phyloP scores from a whole-genome alignment of 2,329 filamentous ascomycete species.

The Rhinocladiella similis region DNA sequence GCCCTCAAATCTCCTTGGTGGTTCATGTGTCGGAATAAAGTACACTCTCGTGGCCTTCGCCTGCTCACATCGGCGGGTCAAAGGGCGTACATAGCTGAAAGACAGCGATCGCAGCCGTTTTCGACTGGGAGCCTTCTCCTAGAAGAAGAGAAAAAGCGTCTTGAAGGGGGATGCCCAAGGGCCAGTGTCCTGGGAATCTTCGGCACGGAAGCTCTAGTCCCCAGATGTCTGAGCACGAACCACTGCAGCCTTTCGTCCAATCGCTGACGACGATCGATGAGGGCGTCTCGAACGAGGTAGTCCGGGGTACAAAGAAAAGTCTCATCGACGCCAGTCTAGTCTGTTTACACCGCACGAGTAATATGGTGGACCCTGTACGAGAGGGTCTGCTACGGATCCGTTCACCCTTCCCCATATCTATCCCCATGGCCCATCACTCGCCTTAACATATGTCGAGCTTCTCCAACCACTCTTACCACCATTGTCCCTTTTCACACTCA shows the following conservation, averaged over 20 bases:
- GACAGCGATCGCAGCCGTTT: too few relatives aligned
- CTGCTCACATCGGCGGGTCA: not conserved
- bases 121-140: too few relatives aligned
- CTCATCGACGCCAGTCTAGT: not conserved
- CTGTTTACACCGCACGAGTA: not conserved
- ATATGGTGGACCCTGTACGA: too few relatives aligned
- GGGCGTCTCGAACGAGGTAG: slow-evolving; percentile 8
- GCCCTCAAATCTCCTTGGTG: not conserved
- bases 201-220: not conserved
- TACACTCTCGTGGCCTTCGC: not conserved
- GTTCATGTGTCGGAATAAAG: slow-evolving; percentile 7
- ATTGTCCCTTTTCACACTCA: not conserved
- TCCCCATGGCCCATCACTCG: slow-evolving; percentile 7
- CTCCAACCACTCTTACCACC: too few relatives aligned
- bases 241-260: slow-evolving; percentile 5
- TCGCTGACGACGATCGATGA: slow-evolving; percentile 1
- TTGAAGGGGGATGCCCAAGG: not conserved
- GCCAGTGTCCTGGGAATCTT: not conserved
- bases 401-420: slow-evolving; percentile 20
- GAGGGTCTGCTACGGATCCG: slow-evolving; percentile 13
- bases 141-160: not conserved
- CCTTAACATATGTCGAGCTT: not conserved
- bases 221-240: slow-evolving; percentile 7
- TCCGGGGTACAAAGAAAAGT: slow-evolving; percentile 20
- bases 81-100: too few relatives aligned